A percentile compares a stretch with the other conserved stretches of the same genome.
Conservation (phyloP, 768 basidiomycete genomes). For the Cystofilobasidium bisporidii region DNA sequence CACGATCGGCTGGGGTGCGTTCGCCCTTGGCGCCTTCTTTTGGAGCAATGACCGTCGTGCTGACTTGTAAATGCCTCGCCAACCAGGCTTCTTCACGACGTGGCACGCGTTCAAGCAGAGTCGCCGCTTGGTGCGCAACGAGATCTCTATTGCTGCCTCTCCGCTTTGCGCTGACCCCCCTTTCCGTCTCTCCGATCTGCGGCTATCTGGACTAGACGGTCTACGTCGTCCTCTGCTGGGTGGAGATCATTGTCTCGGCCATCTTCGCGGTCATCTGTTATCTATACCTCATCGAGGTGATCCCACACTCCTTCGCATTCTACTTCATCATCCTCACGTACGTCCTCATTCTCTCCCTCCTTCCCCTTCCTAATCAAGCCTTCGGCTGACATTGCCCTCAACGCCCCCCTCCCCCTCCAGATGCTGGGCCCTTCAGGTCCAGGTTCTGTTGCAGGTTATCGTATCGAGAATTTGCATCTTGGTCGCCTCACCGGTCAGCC, state of each 20-base stretch:
- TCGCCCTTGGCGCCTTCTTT: no score
- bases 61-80: no score
- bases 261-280: slow-evolving; percentile 6
- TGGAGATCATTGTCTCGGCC: background rate
- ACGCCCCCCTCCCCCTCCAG: background rate
- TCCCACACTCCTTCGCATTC: background rate
- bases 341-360: background rate
- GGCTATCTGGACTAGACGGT: background rate
- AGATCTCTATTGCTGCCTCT: no score
- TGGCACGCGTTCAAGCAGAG: slow-evolving; percentile 5
- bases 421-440: slow-evolving; percentile 3
- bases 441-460: background rate
- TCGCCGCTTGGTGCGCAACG: background rate
- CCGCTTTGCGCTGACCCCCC: no score
- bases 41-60: background rate
- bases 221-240: background rate
- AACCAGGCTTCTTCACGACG: background rate
- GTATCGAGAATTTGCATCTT: background rate
- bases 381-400: background rate
- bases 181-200: background rate
- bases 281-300: background rate
- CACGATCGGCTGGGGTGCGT: slow-evolving; percentile 1
- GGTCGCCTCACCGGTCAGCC: background rate
- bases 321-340: slow-evolving; percentile 1
- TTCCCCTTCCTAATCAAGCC: no score